These are phyloP conservation scores for Seiridium unicorne DNA, from an alignment of 2,329 filamentous ascomycete species.

Conservation along the genomic window DNA sequence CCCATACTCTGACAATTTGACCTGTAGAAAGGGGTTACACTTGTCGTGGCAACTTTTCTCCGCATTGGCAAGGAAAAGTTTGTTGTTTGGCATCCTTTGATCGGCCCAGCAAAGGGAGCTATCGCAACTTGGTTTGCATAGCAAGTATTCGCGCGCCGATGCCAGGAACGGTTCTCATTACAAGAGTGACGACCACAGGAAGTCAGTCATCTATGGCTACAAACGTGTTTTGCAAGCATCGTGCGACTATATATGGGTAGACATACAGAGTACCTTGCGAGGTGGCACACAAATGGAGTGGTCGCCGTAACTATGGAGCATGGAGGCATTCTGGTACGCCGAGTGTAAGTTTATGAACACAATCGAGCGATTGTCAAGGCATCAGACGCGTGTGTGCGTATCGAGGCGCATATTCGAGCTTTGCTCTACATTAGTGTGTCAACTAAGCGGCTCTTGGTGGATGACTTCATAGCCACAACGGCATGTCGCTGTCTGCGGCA, in stretches of 20 bases:
- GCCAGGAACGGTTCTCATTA: too few species aligned
- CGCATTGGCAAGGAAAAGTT: not conserved
- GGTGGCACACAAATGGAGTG: not conserved
- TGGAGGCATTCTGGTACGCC: not conserved
- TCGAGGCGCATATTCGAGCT: not conserved
- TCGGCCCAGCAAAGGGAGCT: too few species aligned
- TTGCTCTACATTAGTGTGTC: not conserved
- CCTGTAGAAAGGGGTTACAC: not conserved
- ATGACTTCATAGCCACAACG: constrained; percentile 9
- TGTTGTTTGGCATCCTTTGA: too few species aligned
- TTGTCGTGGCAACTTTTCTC: not conserved
- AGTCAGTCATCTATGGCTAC: not conserved
- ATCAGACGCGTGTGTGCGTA: not conserved
- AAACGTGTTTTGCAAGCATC: not conserved
- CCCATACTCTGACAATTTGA: too few species aligned
- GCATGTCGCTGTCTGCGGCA: not conserved
- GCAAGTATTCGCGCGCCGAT: too few species aligned
- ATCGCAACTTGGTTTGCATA: too few species aligned
- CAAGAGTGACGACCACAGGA: not conserved
- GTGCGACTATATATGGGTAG: not conserved
- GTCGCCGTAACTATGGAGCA: not conserved
- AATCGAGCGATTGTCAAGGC: not conserved
- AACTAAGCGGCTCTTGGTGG: not conserved
- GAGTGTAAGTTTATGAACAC: not conserved
- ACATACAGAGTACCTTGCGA: not conserved